Evolutionary conservation across 1,284 basidiomycete genomes (phyloP).

Genomic region (Gomphus bonarii): DNA sequence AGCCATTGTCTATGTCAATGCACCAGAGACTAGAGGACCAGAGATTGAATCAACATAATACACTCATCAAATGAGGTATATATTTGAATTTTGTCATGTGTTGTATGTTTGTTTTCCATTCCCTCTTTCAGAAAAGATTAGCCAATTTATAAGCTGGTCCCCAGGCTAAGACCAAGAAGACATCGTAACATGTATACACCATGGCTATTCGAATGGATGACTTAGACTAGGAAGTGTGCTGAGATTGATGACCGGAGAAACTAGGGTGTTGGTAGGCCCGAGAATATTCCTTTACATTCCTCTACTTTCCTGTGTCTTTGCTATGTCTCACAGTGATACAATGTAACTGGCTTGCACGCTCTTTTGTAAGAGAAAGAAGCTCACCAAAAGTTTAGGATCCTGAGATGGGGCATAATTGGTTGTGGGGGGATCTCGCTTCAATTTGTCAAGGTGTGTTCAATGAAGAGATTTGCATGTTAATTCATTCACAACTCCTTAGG

Average conservation of each 20-base stretch:
- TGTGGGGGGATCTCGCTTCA: constrained; percentile 36
- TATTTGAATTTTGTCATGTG: too few relatives aligned
- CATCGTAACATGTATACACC: too few relatives aligned
- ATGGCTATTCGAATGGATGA: too few relatives aligned
- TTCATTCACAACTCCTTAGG: constrained; percentile 21
- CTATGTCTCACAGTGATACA: not conserved
- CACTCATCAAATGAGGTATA: too few relatives aligned
- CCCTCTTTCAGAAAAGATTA: too few relatives aligned
- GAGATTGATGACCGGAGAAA: not conserved
- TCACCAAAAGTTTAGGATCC: not conserved
- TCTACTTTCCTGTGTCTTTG: not conserved
- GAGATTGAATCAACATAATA: too few relatives aligned
- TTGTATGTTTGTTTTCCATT: too few relatives aligned
- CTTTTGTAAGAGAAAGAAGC: not conserved
- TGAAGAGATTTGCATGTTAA: not conserved
- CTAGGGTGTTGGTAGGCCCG: not conserved
- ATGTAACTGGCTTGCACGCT: not conserved
- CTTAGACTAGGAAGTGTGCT: too few relatives aligned
- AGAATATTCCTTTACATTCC: not conserved
- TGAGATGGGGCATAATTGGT: constrained; percentile 49
- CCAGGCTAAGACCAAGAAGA: too few relatives aligned
- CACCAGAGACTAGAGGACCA: too few relatives aligned
- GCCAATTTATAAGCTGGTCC: too few relatives aligned
- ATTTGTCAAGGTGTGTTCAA: constrained; percentile 33
- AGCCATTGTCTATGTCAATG: too few relatives aligned